Percentiles rank a stretch among this genome's conserved stretches.
Evolutionary conservation across 1,284 basidiomycete genomes (phyloP).

Genomic region (Moesziomyces parantarcticus): DNA sequence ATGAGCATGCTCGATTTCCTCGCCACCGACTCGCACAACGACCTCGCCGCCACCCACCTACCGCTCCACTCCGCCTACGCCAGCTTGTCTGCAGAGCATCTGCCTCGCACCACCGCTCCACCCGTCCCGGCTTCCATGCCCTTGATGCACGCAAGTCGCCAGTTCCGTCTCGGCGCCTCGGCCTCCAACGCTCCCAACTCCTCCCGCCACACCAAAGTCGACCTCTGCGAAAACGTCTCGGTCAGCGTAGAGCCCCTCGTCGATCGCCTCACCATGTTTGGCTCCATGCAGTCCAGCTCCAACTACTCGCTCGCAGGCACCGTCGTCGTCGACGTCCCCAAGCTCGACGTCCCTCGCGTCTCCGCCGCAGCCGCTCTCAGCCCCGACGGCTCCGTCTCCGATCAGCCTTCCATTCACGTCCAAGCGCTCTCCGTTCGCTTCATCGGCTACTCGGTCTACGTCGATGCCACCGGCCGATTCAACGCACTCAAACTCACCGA

Average conservation of each 20-base stretch:
- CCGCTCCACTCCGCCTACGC: constrained; percentile 9
- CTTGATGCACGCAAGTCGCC: constrained; percentile 33
- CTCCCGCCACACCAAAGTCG: constrained; percentile 14
- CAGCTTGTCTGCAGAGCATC: constrained; percentile 31
- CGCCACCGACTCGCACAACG: constrained; percentile 5
- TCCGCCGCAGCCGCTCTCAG: constrained; percentile 26
- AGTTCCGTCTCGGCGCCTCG: constrained; percentile 12
- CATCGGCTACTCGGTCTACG: constrained; percentile 62
- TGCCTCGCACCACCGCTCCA: constrained; percentile 14
- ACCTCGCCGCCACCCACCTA: neutral
- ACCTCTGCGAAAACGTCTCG: constrained; percentile 20
- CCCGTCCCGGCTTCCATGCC: constrained; percentile 25
- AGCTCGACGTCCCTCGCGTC: constrained; percentile 24
- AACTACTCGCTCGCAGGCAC: constrained; percentile 66
- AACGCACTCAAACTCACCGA: constrained; percentile 57
- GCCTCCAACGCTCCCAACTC: constrained; percentile 8
- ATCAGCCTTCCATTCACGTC: constrained; percentile 40
- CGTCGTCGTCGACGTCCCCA: constrained; percentile 47
- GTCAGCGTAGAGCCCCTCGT: constrained; percentile 50
- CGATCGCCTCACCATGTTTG: constrained; percentile 64
- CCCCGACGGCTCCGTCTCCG: constrained; percentile 15
- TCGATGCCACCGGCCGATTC: constrained; percentile 62
- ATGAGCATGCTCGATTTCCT: constrained; percentile 54
- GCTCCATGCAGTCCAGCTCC: constrained; percentile 63
- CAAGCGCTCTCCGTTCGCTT: constrained; percentile 50